Base-by-base conservation (phyloP, 495 filamentous ascomycete genomes). In the Jackrogersella minutella region DNA sequence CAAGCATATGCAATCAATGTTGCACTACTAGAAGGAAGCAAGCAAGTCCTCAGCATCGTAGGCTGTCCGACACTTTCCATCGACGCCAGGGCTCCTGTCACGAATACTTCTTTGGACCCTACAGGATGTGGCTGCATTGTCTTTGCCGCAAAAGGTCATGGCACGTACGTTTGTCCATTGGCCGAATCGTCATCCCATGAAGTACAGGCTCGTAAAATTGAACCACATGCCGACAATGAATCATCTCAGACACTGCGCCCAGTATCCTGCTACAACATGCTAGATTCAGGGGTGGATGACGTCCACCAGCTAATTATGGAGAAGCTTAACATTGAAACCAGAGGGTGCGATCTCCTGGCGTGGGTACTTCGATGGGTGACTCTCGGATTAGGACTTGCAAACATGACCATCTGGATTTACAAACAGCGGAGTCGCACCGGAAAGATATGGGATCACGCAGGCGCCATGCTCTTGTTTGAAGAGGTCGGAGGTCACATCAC, bases 361-460 rank as follows among this genome's bases (percentile, higher is more conserved):
- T 85, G 87, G 75, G 87, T 90, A 36, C 80, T 87, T 64, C 81
- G 89, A 33, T 91, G 90, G 77, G 82, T 85, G 2, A 79, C 82
- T 7, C 78, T 91, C 30, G 85, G 86, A 0, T 74, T 89, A 10
- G 85, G 84, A 2, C 80, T 84, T 5, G 85, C 82, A 11, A 88
- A 89, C 73, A 77, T 84, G 43, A 82, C 85, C 5, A 69, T 91
- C 11, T 88, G 90, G 79, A 77, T 91, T 9, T 87, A 89, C 52
- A 78, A 79, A 59, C 77, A 78, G 3, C 69, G 74, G 2, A 72
- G 76, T 0, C 78, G 86, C 58, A 77, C 77, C 22, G 87, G 83
- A n/a, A 88, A 88, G 73, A 79, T 89, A 13, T 91, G 89, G 89
- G 89, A 91, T 64, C 89, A 91, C 73, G 84, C 86, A 0, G 89